Base-by-base conservation (phyloP, 2,329 filamentous ascomycete species). In the Ascocoryne sarcoides region DNA sequence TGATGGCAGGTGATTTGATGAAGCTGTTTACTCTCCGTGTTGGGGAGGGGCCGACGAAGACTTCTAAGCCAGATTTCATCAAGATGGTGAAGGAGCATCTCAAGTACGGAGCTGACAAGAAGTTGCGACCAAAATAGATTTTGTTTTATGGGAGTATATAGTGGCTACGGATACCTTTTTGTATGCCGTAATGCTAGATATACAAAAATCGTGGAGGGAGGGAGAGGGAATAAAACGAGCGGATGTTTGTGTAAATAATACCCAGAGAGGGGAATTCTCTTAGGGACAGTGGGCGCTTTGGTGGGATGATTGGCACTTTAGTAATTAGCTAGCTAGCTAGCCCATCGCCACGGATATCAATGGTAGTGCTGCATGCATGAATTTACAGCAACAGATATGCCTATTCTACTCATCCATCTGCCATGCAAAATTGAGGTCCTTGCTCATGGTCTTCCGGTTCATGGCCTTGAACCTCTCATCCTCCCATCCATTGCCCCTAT, bases 401-500 rank as follows among this genome's bases (percentile, higher is more conserved):
- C n/a, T 26, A 12, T 12, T 20, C 46, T 72, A 92, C 62, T 88
- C 85, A 65, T 95, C 92, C 82, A 93, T 92, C 69, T 95, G 86
- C 92, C 90, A 98, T 21, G 83, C 79, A 62, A 95, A 96, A 54
- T 90, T 80, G 56, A 96, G 62, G 21, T 82, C 82, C 62, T 84
- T 83, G 53, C 83, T 78, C 59, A 88, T 79, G 55, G 80, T 78
- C 51, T 76, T 76, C 51, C 78, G 70, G 61, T 95, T 95, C 50
- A 89, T 69, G 2, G 88, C 85, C 60, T 84, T 87, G 65, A 96
- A 96, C 66, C 89, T 84, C 59, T 95, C 82, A 47, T 77, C 83
- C 66, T 98, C 92, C 60, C 95, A 96, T 0, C 90, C 90, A 64
- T 87, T 98, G 15, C 86, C 73, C 50, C 92, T 73, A 68, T 98